Evolutionary conservation across 257 asterid species (phyloP), one percentile per base, ranked within the genome.

Genomic region (Osmanthus fragrans): DNA sequence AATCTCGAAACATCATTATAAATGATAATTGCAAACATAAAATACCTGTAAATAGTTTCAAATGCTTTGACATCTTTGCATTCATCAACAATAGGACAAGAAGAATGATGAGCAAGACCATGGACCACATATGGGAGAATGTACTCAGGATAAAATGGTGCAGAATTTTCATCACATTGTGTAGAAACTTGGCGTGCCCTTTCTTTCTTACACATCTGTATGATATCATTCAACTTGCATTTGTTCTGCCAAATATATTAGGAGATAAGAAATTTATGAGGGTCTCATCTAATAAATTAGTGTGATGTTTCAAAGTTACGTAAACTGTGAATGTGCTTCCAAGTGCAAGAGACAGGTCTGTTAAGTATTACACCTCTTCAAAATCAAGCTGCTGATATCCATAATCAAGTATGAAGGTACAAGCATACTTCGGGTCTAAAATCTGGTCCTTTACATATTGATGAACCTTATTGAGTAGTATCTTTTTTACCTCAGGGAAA

Each of bases 41-140:
- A 83, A 73, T 96, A 96, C 99, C 99, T 96, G 94, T 96, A 96
- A 84, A 86, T 80, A 78, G 88, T 86, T 85, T 93, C 98, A 84
- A 81, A 93, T 70, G 85, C 73, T 87, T 88, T 88, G 73, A 86
- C 93, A 78, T 96, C 98, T 78, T 83, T 93, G 91, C 92, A 88
- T 73, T 93, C 98, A 33, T 89, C 94, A 65, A 90, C 78, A 81
- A 88, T 87, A 60, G 98, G 99, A 83, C 91, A 96, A 21, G 87
- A 85, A 39, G 93, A 88, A 87, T 87, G 93, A 84, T 92, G 91
- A 80, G 96, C 99, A 83, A 96, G 90, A 68, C 93, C 90, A 88
- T 95, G 99, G 85, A 96, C 96, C 89, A 93, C 86, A 66, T 90
- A 92, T 75, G 96, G 91, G 23, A 96, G 92, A 78, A 93, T 82